Percentiles rank a stretch among this genome's conserved stretches.
These are phyloP conservation scores for Ganoderma sinense DNA, from an alignment of 1,284 basidiomycete species.

Conservation along the genomic window DNA sequence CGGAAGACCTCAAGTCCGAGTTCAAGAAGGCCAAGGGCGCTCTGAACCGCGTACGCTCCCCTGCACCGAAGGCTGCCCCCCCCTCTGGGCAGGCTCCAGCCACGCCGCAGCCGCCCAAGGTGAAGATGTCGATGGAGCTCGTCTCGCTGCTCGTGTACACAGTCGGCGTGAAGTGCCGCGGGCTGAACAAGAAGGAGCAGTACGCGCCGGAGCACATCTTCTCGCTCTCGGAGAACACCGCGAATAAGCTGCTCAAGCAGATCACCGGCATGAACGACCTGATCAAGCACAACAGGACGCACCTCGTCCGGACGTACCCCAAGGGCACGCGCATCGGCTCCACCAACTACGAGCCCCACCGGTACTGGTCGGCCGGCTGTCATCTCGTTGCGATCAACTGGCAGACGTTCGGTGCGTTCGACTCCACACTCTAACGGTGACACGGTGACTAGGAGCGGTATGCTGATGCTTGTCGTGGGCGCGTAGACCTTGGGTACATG, in stretches of 20 bases:
- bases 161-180: slow-evolving; percentile 93
- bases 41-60: slow-evolving; percentile 44
- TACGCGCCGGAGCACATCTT: slow-evolving; percentile 94
- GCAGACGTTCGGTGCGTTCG: slow-evolving; percentile 86
- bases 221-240: slow-evolving; percentile 90
- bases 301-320: slow-evolving; percentile 92
- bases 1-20: slow-evolving; percentile 42
- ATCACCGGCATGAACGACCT: slow-evolving; percentile 64
- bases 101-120: slow-evolving; percentile 44
- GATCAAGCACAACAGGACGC: slow-evolving; percentile 88
- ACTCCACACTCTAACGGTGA: background rate
- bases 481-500: slow-evolving; percentile 82
- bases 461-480: background rate
- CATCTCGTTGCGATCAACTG: slow-evolving; percentile 98
- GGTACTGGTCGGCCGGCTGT: slow-evolving; percentile 90
- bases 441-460: background rate
- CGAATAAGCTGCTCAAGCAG: slow-evolving; percentile 70
- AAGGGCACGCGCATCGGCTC: slow-evolving; percentile 84
- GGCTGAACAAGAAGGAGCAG: slow-evolving; percentile 88
- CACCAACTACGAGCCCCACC: slow-evolving; percentile 91
- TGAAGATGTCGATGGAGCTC: slow-evolving; percentile 79
- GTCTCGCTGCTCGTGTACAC: slow-evolving; percentile 91
- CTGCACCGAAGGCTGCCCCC: slow-evolving; percentile 25
- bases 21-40: slow-evolving; percentile 47
- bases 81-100: slow-evolving; percentile 2